phyloP scores from a whole-genome alignment of 2,329 filamentous ascomycete species.

The Colletotrichum paranaense region DNA sequence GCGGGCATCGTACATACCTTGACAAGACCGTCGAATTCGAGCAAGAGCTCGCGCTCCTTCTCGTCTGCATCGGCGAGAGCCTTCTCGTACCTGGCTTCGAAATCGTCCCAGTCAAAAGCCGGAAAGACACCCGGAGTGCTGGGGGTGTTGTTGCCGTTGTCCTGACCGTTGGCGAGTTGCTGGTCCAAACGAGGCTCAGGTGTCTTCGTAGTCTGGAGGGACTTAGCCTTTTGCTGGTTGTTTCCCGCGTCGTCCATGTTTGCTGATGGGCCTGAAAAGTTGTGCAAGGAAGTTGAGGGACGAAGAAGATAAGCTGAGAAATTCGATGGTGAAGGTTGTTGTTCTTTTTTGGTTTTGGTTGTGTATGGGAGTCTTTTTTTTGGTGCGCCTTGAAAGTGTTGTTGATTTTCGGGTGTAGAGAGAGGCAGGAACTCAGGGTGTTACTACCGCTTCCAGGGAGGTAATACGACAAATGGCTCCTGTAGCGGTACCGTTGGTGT shows the following conservation, averaged over 20 bases:
- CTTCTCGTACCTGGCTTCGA: conserved; percentile 75
- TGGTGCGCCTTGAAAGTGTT: background rate
- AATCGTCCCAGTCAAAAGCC: conserved; percentile 81
- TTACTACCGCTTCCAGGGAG: background rate
- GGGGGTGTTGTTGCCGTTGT: conserved; percentile 48
- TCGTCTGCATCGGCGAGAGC: conserved; percentile 72
- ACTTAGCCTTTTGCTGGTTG: conserved; percentile 20
- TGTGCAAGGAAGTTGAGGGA: background rate
- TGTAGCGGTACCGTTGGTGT: background rate
- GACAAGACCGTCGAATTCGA: conserved; percentile 75
- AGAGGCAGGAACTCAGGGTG: background rate
- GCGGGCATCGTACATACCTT: conserved; percentile 56
- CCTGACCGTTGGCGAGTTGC: conserved; percentile 44
- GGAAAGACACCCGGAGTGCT: conserved; percentile 64
- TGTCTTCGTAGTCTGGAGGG: conserved; percentile 43
- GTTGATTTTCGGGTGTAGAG: background rate
- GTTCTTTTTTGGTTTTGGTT: background rate
- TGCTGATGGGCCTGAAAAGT: background rate
- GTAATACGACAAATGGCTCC: background rate
- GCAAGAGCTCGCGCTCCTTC: conserved; percentile 73
- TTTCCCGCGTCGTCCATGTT: conserved; percentile 18
- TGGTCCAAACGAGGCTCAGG: conserved; percentile 52
- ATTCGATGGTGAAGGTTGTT: background rate
- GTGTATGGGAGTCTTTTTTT: background rate
- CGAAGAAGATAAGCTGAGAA: background rate